Conservation (phyloP, 2,329 filamentous ascomycete species). For the Emmonsiellopsis sp. region DNA sequence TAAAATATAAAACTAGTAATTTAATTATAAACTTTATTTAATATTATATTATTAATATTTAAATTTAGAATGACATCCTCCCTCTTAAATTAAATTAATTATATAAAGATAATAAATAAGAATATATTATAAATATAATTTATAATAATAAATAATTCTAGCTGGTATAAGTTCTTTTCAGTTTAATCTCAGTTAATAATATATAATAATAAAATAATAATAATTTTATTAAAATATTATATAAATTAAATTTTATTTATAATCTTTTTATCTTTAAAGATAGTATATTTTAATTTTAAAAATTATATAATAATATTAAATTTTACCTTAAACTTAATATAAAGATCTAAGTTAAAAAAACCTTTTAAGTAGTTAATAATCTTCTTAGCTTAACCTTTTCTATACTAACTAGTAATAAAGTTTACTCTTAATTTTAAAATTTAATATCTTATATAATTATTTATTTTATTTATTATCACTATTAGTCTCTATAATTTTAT, state of each 20-base stretch:
- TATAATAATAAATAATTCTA: constrained; percentile 19
- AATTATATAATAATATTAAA: not conserved
- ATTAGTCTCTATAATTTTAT: not conserved
- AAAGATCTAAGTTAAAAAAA: not conserved
- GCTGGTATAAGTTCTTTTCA: constrained; percentile 11
- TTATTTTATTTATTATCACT: not conserved
- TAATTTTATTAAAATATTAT: constrained; percentile 15
- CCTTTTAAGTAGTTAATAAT: not conserved
- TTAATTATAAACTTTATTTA: constrained; percentile 13
- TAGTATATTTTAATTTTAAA: not conserved
- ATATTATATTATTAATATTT: constrained; percentile 12
- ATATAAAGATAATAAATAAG: constrained; percentile 12
- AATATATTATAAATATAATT: constrained; percentile 14
- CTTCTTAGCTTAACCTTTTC: not conserved
- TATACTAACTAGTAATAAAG: not conserved
- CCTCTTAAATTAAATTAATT: constrained; percentile 11
- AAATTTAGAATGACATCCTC: constrained; percentile 15
- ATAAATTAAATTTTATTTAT: constrained; percentile 17
- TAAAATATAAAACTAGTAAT: constrained; percentile 19
- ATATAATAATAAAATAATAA: constrained; percentile 14
- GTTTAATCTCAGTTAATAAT: constrained; percentile 14
- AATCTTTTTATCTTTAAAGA: constrained; percentile 23
- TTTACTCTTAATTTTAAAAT: not conserved
- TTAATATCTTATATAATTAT: not conserved
- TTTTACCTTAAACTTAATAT: not conserved